Conservation (phyloP, 2,329 filamentous ascomycete genomes). For the Macrophomina phaseolina region DNA sequence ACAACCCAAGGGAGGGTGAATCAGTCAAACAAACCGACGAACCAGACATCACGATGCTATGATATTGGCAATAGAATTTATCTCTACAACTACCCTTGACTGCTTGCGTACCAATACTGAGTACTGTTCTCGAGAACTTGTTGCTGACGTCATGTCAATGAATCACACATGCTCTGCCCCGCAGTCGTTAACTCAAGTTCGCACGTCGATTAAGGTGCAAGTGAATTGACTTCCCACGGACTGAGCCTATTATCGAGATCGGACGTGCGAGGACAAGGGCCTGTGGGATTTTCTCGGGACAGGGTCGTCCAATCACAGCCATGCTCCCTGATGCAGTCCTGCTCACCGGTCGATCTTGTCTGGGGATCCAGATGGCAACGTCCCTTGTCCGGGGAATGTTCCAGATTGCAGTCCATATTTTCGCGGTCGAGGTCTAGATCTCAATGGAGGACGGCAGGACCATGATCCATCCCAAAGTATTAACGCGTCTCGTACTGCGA, state of each 20-base stretch:
- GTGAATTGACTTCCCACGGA: background rate
- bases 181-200: background rate
- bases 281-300: background rate
- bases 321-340: constrained; percentile 1
- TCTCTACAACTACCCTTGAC: background rate
- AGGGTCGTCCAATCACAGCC: background rate
- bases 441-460: background rate
- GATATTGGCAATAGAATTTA: constrained; percentile 13
- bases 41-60: constrained; percentile 10
- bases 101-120: background rate
- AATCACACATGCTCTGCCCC: background rate
- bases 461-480: background rate
- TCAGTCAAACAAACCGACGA: background rate
- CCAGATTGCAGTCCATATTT: background rate
- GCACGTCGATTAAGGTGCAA: background rate
- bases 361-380: background rate
- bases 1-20: background rate
- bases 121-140: background rate
- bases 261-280: background rate
- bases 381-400: constrained; percentile 1
- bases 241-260: constrained; percentile 19
- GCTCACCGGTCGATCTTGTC: constrained; percentile 7
- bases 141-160: background rate
- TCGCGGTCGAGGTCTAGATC: background rate
- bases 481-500: background rate